Conservation (phyloP, 306 rosid species). For the Parietaria judaica region DNA sequence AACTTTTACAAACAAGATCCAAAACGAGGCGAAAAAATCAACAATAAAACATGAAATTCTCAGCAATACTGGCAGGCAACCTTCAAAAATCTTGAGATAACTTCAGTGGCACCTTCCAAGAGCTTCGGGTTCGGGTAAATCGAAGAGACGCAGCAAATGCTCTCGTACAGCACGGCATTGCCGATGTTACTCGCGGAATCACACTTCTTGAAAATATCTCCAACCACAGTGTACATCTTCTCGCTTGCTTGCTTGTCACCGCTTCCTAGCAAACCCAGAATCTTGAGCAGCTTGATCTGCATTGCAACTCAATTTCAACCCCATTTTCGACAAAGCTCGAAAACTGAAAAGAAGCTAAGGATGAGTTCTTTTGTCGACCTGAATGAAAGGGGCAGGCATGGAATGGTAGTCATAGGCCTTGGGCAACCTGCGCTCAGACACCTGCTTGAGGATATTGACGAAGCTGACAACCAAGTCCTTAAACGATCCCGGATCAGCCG, state of each 20-base stretch:
- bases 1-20: neutral
- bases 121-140: slow-evolving; percentile 67
- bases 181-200: slow-evolving; percentile 79
- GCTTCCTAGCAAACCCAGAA: slow-evolving; percentile 68
- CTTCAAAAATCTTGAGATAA: slow-evolving; percentile 84
- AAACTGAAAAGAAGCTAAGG: neutral
- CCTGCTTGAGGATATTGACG: slow-evolving; percentile 83
- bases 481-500: slow-evolving; percentile 43
- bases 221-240: slow-evolving; percentile 72
- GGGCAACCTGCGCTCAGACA: slow-evolving; percentile 77
- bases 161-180: slow-evolving; percentile 83
- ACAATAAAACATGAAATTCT: neutral
- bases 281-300: slow-evolving; percentile 88
- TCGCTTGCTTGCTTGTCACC: slow-evolving; percentile 91
- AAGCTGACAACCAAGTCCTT: slow-evolving; percentile 84
- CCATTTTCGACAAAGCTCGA: neutral
- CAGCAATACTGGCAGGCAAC: slow-evolving; percentile 25
- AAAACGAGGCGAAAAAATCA: neutral
- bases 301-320: slow-evolving; percentile 11
- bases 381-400: slow-evolving; percentile 89
- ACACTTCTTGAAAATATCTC: slow-evolving; percentile 73
- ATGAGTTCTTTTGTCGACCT: slow-evolving; percentile 27
- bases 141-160: slow-evolving; percentile 73
- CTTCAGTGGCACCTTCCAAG: slow-evolving; percentile 80
- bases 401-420: slow-evolving; percentile 86